Evolutionary conservation across 2,329 filamentous ascomycete species (phyloP), one percentile per base, ranked within the genome.

Genomic region (Venturia asperata): DNA sequence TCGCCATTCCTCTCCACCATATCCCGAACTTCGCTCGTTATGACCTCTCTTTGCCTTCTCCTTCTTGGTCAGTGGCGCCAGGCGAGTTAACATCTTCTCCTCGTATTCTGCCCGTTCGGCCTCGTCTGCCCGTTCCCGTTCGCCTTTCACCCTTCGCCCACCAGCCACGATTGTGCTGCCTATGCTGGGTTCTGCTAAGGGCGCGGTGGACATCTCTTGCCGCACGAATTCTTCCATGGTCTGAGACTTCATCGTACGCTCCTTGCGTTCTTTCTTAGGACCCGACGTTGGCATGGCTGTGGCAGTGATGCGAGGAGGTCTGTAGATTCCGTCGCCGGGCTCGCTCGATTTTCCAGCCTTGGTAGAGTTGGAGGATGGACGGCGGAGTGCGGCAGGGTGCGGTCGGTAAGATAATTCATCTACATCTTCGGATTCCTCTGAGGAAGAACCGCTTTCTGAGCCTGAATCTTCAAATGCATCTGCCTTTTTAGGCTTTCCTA

Each of bases 1-100:
- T 68, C 88, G 85, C 91, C 92, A 97, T 74, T 97, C 94, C 77
- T 97, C 94, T 63, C 94, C 94, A 67, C 93, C 93, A 77, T 90
- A 97, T 65, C 71, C 71, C 43, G 75, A 74, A 45, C 76, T 74
- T 21, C 76, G 75, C 47, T 72, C 73, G 55, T 74, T 76, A 3
- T 75, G 79, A 39, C 79, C 79, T 73, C 83, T 86, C 79, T 89
- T 88, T 61, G 85, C 83, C 66, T 81, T 79, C 5, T 96, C 92
- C 79, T 96, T 96, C 82, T 96, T 97, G 78, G 86, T 90, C 75
- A 90, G 85, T 71, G 87, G 88, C 15, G 93, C 92, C 71, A 99
- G 80, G 70, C 94, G 90, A 19, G 91, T 86, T 72, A 97, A 93
- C 78, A 99, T 96, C 70, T 82, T 84, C 78, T 99, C 94, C 80